A percentile compares a stretch with the other conserved stretches of the same genome.
Conservation (phyloP, 495 filamentous ascomycete species). For the Aeminium ludgeri region DNA sequence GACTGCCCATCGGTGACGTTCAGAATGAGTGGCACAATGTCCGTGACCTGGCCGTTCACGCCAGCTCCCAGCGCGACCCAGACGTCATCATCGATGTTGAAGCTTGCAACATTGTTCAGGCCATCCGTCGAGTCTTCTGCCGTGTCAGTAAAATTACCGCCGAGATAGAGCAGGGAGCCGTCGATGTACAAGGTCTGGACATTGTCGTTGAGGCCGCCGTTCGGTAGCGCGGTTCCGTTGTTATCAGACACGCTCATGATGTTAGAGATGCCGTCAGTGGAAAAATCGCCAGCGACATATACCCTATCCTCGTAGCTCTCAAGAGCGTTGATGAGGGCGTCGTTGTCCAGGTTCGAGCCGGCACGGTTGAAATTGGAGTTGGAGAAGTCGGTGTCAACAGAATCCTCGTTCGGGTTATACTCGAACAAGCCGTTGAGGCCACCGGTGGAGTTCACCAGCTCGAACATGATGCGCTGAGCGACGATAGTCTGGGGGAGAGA, state of each 20-base stretch:
- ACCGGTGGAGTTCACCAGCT: constrained; percentile 47
- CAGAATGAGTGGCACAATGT: constrained; percentile 58
- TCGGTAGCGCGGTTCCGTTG: constrained; percentile 43
- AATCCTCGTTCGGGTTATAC: constrained; percentile 49
- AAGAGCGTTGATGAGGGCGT: constrained; percentile 50
- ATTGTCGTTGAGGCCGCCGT: constrained; percentile 64
- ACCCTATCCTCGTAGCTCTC: constrained; percentile 39
- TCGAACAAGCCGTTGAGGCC: constrained; percentile 86
- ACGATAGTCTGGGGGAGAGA: constrained; percentile 53
- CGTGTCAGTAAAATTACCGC: constrained; percentile 71
- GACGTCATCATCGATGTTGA: constrained; percentile 44
- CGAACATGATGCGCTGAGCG: constrained; percentile 69
- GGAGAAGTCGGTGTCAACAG: constrained; percentile 44
- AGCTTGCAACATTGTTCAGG: constrained; percentile 59
- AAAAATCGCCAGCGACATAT: constrained; percentile 79
- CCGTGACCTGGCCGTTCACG: constrained; percentile 60
- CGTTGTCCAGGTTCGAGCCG: constrained; percentile 44
- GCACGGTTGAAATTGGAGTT: constrained; percentile 59
- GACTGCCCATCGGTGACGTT: constrained; percentile 54
- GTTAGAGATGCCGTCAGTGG: constrained; percentile 44
- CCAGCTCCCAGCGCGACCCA: constrained; percentile 77
- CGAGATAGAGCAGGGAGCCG: constrained; percentile 52
- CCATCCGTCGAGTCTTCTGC: constrained; percentile 39
- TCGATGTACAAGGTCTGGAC: constrained; percentile 53
- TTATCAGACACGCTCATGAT: constrained; percentile 51